phyloP scores from a whole-genome alignment of 2,329 filamentous ascomycete species.

The Cytospora piceicola region DNA sequence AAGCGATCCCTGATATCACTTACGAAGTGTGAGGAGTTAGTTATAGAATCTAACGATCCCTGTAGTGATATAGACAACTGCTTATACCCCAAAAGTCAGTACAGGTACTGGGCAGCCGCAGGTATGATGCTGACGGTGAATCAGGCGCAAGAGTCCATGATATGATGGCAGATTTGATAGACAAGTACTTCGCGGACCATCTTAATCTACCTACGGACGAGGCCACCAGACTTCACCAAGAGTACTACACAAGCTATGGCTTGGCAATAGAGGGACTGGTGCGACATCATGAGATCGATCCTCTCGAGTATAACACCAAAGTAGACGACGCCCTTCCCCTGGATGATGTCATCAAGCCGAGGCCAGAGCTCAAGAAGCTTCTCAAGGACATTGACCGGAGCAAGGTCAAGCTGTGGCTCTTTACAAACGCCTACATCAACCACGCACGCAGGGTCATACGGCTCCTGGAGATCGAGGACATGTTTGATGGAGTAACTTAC shows the following conservation, averaged over 20 bases:
- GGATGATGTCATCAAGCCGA: conserved; percentile 79
- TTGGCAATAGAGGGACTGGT: conserved; percentile 96
- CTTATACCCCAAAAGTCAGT: conserved; percentile 83
- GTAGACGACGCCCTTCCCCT: conserved; percentile 94
- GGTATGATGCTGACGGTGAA: conserved; percentile 30
- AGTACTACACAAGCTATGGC: conserved; percentile 95
- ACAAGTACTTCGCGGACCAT: conserved; percentile 66
- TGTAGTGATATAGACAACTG: conserved; percentile 99
- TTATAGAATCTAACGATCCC: conserved; percentile 43
- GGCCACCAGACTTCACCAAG: conserved; percentile 81
- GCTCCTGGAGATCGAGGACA: conserved; percentile 79
- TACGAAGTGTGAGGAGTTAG: background rate
- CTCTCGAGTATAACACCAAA: conserved; percentile 89
- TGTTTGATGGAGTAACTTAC: conserved; percentile 93
- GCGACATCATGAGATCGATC: conserved; percentile 91
- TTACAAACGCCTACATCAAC: conserved; percentile 94
- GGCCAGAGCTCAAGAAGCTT: conserved; percentile 73
- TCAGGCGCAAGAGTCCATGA: conserved; percentile 80
- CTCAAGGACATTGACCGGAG: conserved; percentile 80
- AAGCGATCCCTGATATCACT: conserved; percentile 31
- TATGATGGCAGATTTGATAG: conserved; percentile 84
- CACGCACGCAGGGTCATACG: conserved; percentile 83
- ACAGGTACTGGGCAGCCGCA: background rate
- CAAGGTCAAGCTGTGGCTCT: conserved; percentile 89
- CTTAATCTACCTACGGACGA: conserved; percentile 75